Conservation (phyloP, 805 yeast genomes). For the Jamesozyma spencerorum region DNA sequence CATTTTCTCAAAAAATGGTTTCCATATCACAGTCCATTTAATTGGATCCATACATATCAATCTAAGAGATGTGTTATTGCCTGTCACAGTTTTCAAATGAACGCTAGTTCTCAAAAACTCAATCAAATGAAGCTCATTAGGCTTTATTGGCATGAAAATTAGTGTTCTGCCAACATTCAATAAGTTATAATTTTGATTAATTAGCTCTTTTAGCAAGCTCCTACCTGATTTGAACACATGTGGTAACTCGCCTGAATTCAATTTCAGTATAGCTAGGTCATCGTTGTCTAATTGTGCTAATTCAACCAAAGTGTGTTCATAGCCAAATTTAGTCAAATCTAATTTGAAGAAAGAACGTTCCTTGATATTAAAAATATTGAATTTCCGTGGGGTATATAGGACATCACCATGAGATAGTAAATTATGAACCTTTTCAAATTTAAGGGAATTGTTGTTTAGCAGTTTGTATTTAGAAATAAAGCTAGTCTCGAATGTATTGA, state of each 20-base stretch:
- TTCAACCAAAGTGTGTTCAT: conserved; percentile 17
- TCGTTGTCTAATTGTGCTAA: conserved; percentile 20
- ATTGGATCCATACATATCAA: conserved; percentile 17
- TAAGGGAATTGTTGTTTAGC: conserved; percentile 9
- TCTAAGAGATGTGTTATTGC: conserved; percentile 14
- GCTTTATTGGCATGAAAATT: conserved; percentile 20
- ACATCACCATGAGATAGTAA: conserved; percentile 16
- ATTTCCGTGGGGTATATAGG: conserved; percentile 13
- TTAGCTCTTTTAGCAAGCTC: conserved; percentile 10
- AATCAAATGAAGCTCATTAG: conserved; percentile 16
- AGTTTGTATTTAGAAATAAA: conserved; percentile 7
- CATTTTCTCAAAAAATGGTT: conserved; percentile 8
- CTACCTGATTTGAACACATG: conserved; percentile 3
- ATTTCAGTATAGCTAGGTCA: conserved; percentile 21
- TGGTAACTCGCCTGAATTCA: conserved; percentile 16
- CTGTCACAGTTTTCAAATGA: conserved; percentile 16
- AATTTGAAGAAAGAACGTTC: conserved; percentile 19
- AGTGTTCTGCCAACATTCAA: conserved; percentile 21
- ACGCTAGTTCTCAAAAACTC: conserved; percentile 7
- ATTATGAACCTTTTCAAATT: conserved; percentile 20
- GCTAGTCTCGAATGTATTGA: conserved; percentile 2
- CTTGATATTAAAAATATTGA: conserved; percentile 11
- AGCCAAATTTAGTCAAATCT: conserved; percentile 11
- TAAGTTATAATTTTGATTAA: conserved; percentile 8
- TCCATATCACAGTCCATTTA: conserved; percentile 25